These are phyloP conservation scores for Ephemerocybe angulata DNA, from an alignment of 768 basidiomycete genomes.

Conservation along the genomic window DNA sequence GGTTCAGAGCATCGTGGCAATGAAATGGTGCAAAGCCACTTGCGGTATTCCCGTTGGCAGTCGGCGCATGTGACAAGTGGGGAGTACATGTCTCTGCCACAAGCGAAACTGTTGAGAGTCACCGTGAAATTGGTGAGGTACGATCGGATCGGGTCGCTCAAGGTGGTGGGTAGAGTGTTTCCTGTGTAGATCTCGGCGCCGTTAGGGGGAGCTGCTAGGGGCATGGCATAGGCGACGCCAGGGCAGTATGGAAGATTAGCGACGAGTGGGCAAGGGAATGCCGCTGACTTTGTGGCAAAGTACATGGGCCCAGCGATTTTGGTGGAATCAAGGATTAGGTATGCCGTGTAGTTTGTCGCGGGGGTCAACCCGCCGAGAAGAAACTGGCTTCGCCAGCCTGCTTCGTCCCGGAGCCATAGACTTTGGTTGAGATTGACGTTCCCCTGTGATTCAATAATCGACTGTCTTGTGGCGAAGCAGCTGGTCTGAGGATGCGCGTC, in stretches of 20 bases:
- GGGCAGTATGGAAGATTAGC: conserved; percentile 77
- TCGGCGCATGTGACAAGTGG: conserved; percentile 73
- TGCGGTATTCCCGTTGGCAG: conserved; percentile 68
- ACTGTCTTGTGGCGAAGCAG: conserved; percentile 48
- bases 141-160: conserved; percentile 51
- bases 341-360: conserved; percentile 77
- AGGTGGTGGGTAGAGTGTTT: conserved; percentile 43
- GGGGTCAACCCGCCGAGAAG: conserved; percentile 54
- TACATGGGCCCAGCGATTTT: conserved; percentile 66
- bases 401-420: conserved; percentile 52
- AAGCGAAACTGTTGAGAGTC: conserved; percentile 67
- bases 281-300: conserved; percentile 73
- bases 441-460: conserved; percentile 20
- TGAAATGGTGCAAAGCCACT: conserved; percentile 72
- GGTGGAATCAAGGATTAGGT: conserved; percentile 51
- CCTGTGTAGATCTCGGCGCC: conserved; percentile 44
- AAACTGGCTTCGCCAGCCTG: conserved; percentile 71
- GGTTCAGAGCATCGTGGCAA: conserved; percentile 74
- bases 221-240: conserved; percentile 61
- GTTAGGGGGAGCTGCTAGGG: conserved; percentile 50
- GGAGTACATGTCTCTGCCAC: conserved; percentile 78
- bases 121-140: conserved; percentile 73
- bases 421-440: conserved; percentile 42
- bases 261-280: conserved; percentile 67
- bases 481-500: conserved; percentile 49